phyloP scores from a whole-genome alignment of 257 asterid genomes.

The Solanum appendiculatum region DNA sequence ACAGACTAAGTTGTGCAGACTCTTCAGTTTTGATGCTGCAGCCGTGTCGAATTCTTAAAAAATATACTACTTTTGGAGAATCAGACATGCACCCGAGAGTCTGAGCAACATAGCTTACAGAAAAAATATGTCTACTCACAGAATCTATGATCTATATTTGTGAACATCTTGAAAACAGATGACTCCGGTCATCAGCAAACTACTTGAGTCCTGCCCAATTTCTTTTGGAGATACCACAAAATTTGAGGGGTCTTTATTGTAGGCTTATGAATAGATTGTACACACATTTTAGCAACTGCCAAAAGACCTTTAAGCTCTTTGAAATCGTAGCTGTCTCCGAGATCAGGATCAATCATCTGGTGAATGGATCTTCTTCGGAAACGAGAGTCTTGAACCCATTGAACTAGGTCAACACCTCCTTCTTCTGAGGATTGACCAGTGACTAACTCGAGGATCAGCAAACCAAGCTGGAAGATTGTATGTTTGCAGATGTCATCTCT shows the following conservation, averaged over 20 bases:
- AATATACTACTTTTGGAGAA: neutral
- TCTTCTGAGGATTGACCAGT: conserved; percentile 77
- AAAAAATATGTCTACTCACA: neutral
- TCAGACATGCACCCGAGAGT: neutral
- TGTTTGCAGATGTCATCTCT: conserved; percentile 35
- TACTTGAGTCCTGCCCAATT: conserved; percentile 23
- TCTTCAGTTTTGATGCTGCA: neutral
- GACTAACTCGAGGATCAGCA: conserved; percentile 74
- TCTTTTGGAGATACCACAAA: conserved; percentile 67
- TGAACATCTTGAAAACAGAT: neutral
- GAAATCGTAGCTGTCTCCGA: conserved; percentile 51
- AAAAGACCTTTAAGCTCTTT: conserved; percentile 59
- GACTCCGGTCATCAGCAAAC: neutral
- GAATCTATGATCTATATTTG: neutral
- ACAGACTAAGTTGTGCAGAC: neutral
- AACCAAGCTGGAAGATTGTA: conserved; percentile 68
- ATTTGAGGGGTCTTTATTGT: conserved; percentile 41
- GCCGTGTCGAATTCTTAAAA: neutral
- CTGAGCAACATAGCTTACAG: neutral
- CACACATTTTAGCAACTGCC: conserved; percentile 69
- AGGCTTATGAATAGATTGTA: conserved; percentile 41
- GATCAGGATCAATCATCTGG: conserved; percentile 84
- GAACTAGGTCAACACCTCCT: conserved; percentile 56
- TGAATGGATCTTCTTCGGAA: conserved; percentile 38
- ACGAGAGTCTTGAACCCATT: conserved; percentile 63